Conservation (phyloP, 495 filamentous ascomycete species). For the Cercophora samala region DNA sequence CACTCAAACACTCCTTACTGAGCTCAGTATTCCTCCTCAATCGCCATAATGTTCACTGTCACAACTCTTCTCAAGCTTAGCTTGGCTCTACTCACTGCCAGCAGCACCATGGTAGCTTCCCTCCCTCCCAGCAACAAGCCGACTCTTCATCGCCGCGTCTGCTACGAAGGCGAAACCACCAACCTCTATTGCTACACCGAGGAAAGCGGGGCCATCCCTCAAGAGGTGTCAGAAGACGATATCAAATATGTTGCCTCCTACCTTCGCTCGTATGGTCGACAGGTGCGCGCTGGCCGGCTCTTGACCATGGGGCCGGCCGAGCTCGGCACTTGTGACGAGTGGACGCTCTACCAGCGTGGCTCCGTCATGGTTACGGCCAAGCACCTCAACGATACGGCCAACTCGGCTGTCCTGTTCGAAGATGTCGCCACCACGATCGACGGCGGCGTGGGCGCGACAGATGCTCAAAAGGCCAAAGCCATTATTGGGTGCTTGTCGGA, state of each 20-base stretch:
- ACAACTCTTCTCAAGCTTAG: background rate
- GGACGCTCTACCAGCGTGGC: slow-evolving; percentile 14
- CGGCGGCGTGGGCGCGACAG: slow-evolving; percentile 12
- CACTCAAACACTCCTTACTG: background rate
- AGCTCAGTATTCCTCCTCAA: background rate
- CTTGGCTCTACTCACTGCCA: background rate
- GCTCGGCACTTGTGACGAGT: slow-evolving; percentile 15
- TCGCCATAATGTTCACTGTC: background rate
- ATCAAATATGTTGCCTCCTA: background rate
- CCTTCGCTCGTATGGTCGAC: background rate
- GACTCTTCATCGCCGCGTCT: background rate
- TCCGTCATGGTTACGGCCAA: slow-evolving; percentile 17
- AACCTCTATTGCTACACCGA: background rate
- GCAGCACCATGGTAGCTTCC: background rate
- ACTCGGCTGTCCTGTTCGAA: slow-evolving; percentile 16
- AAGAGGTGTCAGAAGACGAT: background rate
- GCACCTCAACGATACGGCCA: slow-evolving; percentile 13
- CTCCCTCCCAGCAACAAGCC: background rate
- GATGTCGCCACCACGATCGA: slow-evolving; percentile 22
- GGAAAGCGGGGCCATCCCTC: background rate
- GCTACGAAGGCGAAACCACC: background rate
- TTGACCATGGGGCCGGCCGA: background rate
- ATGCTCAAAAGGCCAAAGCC: slow-evolving; percentile 10
- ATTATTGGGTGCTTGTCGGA: slow-evolving; percentile 19
- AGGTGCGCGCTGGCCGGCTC: background rate